Percentiles rank a stretch among this genome's conserved stretches.
These are phyloP conservation scores for Carallia pectinifolia DNA, from an alignment of 345 rosid genomes.

Conservation along the genomic window DNA sequence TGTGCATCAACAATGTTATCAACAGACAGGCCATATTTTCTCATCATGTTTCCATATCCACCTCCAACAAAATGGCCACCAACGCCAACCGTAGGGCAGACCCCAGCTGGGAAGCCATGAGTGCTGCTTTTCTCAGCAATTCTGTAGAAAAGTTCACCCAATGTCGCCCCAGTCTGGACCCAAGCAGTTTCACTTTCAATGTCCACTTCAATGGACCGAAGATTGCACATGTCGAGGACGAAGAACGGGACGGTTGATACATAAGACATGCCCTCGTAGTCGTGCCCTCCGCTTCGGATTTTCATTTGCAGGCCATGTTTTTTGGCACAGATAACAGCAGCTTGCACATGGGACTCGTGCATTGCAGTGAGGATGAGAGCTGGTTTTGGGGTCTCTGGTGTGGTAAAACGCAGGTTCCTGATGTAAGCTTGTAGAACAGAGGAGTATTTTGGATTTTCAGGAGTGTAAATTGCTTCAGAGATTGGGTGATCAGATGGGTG, in stretches of 20 bases:
- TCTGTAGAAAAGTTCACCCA: conserved; percentile 6
- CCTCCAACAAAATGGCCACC: conserved; percentile 15
- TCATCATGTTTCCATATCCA: conserved; percentile 13
- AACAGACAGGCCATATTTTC: conserved; percentile 9
- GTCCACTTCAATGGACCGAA: conserved; percentile 10
- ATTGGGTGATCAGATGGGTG: conserved; percentile 20
- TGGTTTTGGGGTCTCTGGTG: conserved; percentile 9
- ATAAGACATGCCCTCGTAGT: conserved; percentile 10
- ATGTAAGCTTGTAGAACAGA: conserved; percentile 5
- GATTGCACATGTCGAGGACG: conserved; percentile 17
- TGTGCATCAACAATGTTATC: conserved; percentile 6
- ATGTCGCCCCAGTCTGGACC: conserved; percentile 12
- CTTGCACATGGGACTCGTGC: conserved; percentile 12
- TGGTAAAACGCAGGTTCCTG: conserved; percentile 8
- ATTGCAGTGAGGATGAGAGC: conserved; percentile 7
- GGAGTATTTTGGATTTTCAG: conserved; percentile 13
- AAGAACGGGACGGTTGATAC: conserved; percentile 10
- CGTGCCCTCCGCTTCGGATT: conserved; percentile 15
- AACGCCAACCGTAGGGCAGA: conserved; percentile 16
- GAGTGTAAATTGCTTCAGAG: conserved; percentile 23
- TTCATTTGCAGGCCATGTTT: conserved; percentile 7
- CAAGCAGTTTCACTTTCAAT: conserved; percentile 5
- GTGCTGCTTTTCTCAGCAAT: conserved; percentile 13
- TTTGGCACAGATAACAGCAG: neutral
- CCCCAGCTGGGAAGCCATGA: conserved; percentile 16